A percentile compares a stretch with the other conserved stretches of the same genome.
These are phyloP conservation scores for Sordariomycetes sp. DNA, from an alignment of 2,329 filamentous ascomycete genomes.

Conservation along the genomic window DNA sequence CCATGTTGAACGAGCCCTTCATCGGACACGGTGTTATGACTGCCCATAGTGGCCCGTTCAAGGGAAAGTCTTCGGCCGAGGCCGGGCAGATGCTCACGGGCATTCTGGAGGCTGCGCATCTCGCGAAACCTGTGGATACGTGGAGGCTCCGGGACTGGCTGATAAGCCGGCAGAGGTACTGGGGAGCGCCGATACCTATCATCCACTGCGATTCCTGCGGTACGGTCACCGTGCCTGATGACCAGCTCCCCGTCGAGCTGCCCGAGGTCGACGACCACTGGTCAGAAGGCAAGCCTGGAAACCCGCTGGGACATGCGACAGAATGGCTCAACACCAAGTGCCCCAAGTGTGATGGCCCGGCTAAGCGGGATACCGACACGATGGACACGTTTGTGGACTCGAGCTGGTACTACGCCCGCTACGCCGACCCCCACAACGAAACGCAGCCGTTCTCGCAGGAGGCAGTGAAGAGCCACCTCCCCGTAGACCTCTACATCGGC, in stretches of 20 bases:
- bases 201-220: constrained; percentile 72
- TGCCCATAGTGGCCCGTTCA: constrained; percentile 52
- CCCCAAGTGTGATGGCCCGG: constrained; percentile 59
- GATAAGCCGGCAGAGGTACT: constrained; percentile 85
- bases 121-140: constrained; percentile 55
- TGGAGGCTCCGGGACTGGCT: constrained; percentile 86
- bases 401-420: constrained; percentile 86
- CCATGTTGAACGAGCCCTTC: constrained; percentile 41
- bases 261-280: constrained; percentile 61
- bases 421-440: constrained; percentile 59
- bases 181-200: constrained; percentile 85
- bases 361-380: constrained; percentile 79
- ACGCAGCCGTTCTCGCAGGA: constrained; percentile 50
- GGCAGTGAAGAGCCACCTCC: constrained; percentile 44
- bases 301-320: constrained; percentile 60
- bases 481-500: constrained; percentile 81
- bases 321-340: constrained; percentile 69
- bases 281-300: constrained; percentile 59
- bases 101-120: constrained; percentile 39
- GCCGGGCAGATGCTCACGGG: constrained; percentile 51
- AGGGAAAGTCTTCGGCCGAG: constrained; percentile 50
- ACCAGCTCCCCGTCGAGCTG: constrained; percentile 66
- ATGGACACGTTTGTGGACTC: constrained; percentile 97
- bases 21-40: constrained; percentile 59
- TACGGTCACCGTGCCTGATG: constrained; percentile 63